Evolutionary conservation across 257 asterid species (phyloP).

Genomic region (Solanum chmielewskii): DNA sequence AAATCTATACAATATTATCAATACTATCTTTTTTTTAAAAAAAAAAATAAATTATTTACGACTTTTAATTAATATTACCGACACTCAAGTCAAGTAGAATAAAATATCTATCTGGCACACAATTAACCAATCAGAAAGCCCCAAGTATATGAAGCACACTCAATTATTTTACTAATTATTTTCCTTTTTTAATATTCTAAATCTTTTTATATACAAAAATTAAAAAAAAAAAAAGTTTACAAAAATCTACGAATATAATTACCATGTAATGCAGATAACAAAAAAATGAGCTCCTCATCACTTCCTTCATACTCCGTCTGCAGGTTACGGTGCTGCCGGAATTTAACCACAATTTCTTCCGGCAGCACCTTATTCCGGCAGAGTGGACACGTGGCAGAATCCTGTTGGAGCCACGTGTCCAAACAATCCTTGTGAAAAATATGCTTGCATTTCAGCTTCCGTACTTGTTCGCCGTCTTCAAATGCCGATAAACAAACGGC

Average conservation of each 20-base stretch:
- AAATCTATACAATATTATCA: neutral
- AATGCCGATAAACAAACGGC: slow-evolving; percentile 41
- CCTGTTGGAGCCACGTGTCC: slow-evolving; percentile 58
- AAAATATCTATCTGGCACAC: neutral
- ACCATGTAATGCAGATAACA: slow-evolving; percentile 42
- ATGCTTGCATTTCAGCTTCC: slow-evolving; percentile 51
- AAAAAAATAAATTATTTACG: no score
- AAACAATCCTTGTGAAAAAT: slow-evolving; percentile 50
- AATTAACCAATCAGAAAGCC: neutral
- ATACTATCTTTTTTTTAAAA: neutral
- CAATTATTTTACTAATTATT: neutral
- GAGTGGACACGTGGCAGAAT: slow-evolving; percentile 50
- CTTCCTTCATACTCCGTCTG: slow-evolving; percentile 15
- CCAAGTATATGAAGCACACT: neutral
- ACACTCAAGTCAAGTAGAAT: neutral
- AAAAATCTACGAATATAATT: slow-evolving; percentile 26
- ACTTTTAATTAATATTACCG: neutral
- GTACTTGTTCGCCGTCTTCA: slow-evolving; percentile 47
- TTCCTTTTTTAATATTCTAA: neutral
- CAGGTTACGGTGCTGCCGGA: slow-evolving; percentile 3
- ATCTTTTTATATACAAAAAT: neutral
- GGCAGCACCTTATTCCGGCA: slow-evolving; percentile 51
- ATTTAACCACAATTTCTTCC: slow-evolving; percentile 21
- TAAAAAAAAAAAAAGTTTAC: neutral
- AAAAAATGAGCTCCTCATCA: slow-evolving; percentile 35